Conservation (phyloP, 1,139 yeast genomes). For the Debaryomyces nepalensis region DNA sequence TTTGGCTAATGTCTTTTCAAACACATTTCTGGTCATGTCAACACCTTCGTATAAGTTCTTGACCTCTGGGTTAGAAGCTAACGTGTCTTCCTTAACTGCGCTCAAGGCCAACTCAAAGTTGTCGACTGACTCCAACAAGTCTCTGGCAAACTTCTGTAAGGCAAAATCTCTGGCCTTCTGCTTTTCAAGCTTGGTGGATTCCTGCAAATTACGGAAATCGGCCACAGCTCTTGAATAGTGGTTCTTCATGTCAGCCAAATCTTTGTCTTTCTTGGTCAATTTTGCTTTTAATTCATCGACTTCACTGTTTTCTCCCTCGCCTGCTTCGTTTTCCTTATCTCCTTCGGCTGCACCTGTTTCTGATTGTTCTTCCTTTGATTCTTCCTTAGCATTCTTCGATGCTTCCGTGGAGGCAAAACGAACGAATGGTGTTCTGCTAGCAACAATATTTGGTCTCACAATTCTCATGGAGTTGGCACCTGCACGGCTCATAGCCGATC, state of each 20-base stretch:
- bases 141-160: constrained; percentile 90
- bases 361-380: constrained; percentile 11
- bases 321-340: constrained; percentile 22
- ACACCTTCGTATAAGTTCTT: constrained; percentile 86
- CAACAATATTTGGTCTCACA: constrained; percentile 20
- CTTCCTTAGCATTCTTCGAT: constrained; percentile 14
- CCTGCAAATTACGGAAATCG: constrained; percentile 92
- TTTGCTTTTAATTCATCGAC: constrained; percentile 56
- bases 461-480: constrained; percentile 22
- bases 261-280: constrained; percentile 73
- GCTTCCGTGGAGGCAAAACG: constrained; percentile 33
- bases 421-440: constrained; percentile 20
- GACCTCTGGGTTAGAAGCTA: constrained; percentile 63
- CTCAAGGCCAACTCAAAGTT: constrained; percentile 87
- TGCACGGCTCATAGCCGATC: constrained; percentile 29
- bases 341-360: constrained; percentile 19
- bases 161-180: constrained; percentile 91
- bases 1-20: constrained; percentile 79
- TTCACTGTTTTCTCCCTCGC: constrained; percentile 19
- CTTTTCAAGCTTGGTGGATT: constrained; percentile 83
- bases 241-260: constrained; percentile 80
- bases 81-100: constrained; percentile 72
- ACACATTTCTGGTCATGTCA: constrained; percentile 84
- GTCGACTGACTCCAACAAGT: constrained; percentile 86
- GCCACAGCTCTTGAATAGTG: constrained; percentile 84